A percentile compares a stretch with the other conserved stretches of the same genome.
Conservation (phyloP, 108 stramenopile species). For the Hondaea fermentalgiana region DNA sequence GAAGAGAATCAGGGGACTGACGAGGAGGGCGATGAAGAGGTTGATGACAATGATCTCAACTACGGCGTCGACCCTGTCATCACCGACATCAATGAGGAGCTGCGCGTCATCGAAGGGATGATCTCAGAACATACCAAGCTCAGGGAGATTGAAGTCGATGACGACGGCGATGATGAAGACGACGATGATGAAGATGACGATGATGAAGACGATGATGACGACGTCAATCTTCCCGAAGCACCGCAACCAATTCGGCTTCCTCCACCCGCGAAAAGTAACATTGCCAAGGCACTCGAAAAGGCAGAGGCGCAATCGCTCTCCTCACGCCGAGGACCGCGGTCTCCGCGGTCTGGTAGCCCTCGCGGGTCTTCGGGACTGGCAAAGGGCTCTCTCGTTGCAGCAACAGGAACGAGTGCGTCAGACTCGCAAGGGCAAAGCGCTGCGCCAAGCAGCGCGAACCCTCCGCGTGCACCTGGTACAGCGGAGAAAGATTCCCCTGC, state of each 20-base stretch:
- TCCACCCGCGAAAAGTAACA: background rate
- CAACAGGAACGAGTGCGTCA: too few species aligned
- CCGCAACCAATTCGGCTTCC: background rate
- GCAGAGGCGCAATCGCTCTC: too few species aligned
- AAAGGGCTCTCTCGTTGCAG: too few species aligned
- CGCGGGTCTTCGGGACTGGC: too few species aligned
- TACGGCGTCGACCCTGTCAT: background rate
- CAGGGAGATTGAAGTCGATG: background rate
- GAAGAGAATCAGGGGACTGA: background rate
- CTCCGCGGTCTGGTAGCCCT: too few species aligned
- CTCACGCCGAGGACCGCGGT: too few species aligned
- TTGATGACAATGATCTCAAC: background rate
- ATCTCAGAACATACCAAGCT: background rate
- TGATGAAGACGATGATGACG: background rate
- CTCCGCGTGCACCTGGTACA: too few species aligned
- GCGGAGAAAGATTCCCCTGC: too few species aligned
- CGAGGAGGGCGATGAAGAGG: slow-evolving; percentile 10
- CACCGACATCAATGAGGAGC: background rate
- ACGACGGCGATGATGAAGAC: background rate
- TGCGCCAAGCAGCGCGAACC: too few species aligned
- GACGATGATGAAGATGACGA: background rate
- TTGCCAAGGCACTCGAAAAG: background rate
- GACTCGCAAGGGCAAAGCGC: too few species aligned
- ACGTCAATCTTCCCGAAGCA: background rate
- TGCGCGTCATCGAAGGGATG: slow-evolving; percentile 12